Base-by-base conservation (phyloP, 345 rosid species). In the Brassica incana region DNA sequence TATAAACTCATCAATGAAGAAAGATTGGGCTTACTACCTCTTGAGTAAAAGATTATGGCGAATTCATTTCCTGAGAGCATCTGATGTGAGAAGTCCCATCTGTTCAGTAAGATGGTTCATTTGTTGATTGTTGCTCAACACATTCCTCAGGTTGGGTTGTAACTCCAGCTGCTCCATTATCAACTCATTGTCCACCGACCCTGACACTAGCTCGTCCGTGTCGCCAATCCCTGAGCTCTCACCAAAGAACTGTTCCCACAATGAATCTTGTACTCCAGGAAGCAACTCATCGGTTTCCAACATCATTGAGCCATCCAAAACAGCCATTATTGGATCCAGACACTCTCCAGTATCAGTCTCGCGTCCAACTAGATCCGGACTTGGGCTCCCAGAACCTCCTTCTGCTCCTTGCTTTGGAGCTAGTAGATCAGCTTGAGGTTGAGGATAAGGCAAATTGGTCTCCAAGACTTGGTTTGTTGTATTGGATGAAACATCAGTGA, bases 21-120 rank as follows among this genome's bases (percentile, higher is more conserved):
- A 65, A 29, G 15, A 6, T 68, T 29, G 29, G 18, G 18, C 20
- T 69, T 20, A 73, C 70, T 9, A 29, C 8, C 82, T 43, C 27
- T 5, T 2, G 43, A 15, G 66, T 69, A 52, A 52, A 50, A 52
- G 52, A 15, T 48, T 2, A 63, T 50, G 69, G 65, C 1, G 27
- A 50, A 25, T 50, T 86, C 88, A 90, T 6, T 62, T 78, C 32
- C 59, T 80, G 48, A 63, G 35, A 27, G 76, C 50, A 6, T 87
- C 84, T 8, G 97, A 85, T 50, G 88, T 29, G 54, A 91, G 94
- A 76, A 88, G 91, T 60, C 86, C 93, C 95, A 91, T 91, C 86
- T 91, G 95, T 79, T 85, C 88, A 30, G 94, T 84, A n/a, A 91
- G 89, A 86, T 87, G 80, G 76, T 88, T 84, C 92, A 90, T 76